Conservation (phyloP, 2,329 filamentous ascomycete species). For the Hysterium pulicare region DNA sequence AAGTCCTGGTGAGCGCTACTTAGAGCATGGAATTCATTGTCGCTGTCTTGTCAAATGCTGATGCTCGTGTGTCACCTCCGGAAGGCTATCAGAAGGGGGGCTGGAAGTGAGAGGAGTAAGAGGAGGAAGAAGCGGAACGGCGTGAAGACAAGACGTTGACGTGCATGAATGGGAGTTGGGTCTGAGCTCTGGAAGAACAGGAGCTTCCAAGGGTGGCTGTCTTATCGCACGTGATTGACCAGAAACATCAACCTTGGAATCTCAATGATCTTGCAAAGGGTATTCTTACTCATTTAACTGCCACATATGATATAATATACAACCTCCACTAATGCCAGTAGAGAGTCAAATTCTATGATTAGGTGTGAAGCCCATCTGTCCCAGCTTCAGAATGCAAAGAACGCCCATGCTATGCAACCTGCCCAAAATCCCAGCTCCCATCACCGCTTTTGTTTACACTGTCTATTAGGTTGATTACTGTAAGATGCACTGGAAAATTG, state of each 20-base stretch:
- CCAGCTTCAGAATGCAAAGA: no score
- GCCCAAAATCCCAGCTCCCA: not conserved
- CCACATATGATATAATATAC: no score
- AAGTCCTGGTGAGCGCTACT: slow-evolving; percentile 17
- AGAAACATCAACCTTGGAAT: no score
- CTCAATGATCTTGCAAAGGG: no score
- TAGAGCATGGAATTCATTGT: slow-evolving; percentile 26
- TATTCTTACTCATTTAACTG: no score
- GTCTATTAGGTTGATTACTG: no score
- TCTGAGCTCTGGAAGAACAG: not conserved
- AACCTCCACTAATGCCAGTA: no score
- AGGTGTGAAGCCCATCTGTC: no score
- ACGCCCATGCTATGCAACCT: not conserved
- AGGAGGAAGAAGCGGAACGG: no score
- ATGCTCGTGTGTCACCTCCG: slow-evolving; percentile 25
- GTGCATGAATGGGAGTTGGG: not conserved
- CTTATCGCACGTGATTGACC: slow-evolving; percentile 1
- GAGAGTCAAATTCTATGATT: no score
- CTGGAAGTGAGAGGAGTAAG: slow-evolving; percentile 8
- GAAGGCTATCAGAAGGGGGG: slow-evolving; percentile 12
- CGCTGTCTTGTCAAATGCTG: slow-evolving; percentile 6
- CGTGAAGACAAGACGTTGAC: not conserved
- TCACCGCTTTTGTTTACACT: not conserved
- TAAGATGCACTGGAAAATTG: no score
- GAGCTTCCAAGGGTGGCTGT: not conserved